Evolutionary conservation across 441 rosid genomes (phyloP).

Genomic region (Gossypium gossypioides): DNA sequence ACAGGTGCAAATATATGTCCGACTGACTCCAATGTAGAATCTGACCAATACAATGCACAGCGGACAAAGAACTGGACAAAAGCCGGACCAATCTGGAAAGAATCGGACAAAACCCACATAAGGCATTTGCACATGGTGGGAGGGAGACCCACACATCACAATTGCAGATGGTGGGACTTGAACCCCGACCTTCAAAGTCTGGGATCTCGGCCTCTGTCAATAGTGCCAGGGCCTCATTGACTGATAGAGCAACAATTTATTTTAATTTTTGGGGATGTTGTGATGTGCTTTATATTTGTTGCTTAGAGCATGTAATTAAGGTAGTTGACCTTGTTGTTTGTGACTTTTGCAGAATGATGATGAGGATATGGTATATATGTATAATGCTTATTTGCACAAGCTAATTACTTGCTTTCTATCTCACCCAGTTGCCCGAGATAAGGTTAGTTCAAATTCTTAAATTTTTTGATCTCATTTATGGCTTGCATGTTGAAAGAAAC

Average conservation of each 20-base stretch:
- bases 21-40: no score
- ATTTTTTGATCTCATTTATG: background rate
- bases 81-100: no score
- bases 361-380: constrained; percentile 86
- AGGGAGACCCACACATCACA: no score
- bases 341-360: constrained; percentile 69
- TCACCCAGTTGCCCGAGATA: constrained; percentile 81
- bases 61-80: no score
- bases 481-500: background rate
- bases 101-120: no score
- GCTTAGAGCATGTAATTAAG: constrained; percentile 11
- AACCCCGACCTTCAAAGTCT: no score
- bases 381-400: constrained; percentile 91
- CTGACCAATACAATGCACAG: no score
- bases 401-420: constrained; percentile 81
- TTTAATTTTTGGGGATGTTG: background rate
- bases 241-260: background rate
- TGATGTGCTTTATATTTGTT: background rate
- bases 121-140: no score
- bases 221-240: no score
- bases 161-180: no score
- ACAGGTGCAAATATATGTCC: no score
- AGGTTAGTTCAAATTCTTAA: constrained; percentile 43
- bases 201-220: no score
- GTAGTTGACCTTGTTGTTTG: constrained; percentile 24